These are phyloP conservation scores for Kazachstania bromeliacearum DNA, from an alignment of 805 yeast genomes.

Conservation along the genomic window DNA sequence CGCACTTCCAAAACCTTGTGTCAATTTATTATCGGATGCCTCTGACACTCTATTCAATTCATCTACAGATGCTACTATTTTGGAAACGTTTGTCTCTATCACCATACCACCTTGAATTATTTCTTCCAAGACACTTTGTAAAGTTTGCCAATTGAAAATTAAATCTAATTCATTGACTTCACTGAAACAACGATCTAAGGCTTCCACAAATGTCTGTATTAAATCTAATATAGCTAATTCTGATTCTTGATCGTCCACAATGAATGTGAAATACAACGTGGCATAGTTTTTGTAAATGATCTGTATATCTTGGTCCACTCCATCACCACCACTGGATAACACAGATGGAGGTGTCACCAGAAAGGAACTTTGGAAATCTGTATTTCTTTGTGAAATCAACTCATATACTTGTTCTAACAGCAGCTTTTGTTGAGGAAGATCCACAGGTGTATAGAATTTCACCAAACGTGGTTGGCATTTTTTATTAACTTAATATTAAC, in stretches of 20 bases:
- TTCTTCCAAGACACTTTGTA: slow-evolving; percentile 84
- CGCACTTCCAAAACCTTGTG: slow-evolving; percentile 22
- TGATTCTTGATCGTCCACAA: slow-evolving; percentile 92
- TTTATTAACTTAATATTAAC: slow-evolving; percentile 88
- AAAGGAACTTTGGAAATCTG: slow-evolving; percentile 72
- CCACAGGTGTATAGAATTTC: slow-evolving; percentile 89
- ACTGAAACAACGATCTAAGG: slow-evolving; percentile 83
- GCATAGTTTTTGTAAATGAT: slow-evolving; percentile 94
- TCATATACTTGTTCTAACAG: slow-evolving; percentile 76
- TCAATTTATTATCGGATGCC: slow-evolving; percentile 16
- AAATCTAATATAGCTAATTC: slow-evolving; percentile 89
- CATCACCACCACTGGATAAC: slow-evolving; percentile 29
- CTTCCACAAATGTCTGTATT: slow-evolving; percentile 94
- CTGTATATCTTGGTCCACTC: slow-evolving; percentile 59
- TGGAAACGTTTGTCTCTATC: slow-evolving; percentile 75
- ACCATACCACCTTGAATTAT: slow-evolving; percentile 98
- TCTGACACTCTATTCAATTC: slow-evolving; percentile 32
- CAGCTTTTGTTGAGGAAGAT: slow-evolving; percentile 69
- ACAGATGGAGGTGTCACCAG: slow-evolving; percentile 75
- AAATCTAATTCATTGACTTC: slow-evolving; percentile 93
- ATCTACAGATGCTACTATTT: slow-evolving; percentile 75
- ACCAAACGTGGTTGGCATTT: slow-evolving; percentile 82
- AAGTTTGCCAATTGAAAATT: slow-evolving; percentile 97
- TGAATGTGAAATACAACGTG: slow-evolving; percentile 88
- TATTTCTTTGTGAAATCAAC: slow-evolving; percentile 57